A percentile compares a stretch with the other conserved stretches of the same genome.
Evolutionary conservation across 2,329 filamentous ascomycete species (phyloP).

Genomic region (Lasiodiplodia theobromae): DNA sequence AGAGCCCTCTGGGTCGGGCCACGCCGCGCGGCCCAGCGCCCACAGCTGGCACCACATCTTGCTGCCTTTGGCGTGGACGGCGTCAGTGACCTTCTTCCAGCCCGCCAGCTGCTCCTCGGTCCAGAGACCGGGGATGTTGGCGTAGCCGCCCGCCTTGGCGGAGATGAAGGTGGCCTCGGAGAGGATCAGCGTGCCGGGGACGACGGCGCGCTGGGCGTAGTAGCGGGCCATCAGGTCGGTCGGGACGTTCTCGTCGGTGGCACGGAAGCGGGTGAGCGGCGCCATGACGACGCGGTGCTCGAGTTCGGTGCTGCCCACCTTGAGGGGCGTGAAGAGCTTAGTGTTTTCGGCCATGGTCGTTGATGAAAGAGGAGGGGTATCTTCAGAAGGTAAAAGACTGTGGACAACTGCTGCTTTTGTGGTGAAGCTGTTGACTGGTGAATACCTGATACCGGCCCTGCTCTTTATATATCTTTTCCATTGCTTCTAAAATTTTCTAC

Average conservation of each 20-base stretch:
- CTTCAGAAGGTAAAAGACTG: too few relatives aligned
- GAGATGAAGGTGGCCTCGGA: constrained; percentile 47
- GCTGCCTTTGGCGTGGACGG: constrained; percentile 68
- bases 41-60: constrained; percentile 70
- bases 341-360: constrained; percentile 27
- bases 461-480: not conserved
- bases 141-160: constrained; percentile 38
- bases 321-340: constrained; percentile 39
- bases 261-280: constrained; percentile 49
- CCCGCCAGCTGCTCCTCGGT: constrained; percentile 59
- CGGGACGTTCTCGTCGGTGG: constrained; percentile 57
- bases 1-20: constrained; percentile 45
- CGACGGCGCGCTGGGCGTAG: constrained; percentile 41
- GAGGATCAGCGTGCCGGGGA: constrained; percentile 42
- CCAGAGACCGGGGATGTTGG: constrained; percentile 42
- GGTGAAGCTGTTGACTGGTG: not conserved
- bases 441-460: not conserved
- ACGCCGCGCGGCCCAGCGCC: constrained; percentile 64
- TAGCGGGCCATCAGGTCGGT: constrained; percentile 46
- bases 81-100: constrained; percentile 68
- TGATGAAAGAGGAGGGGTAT: not conserved
- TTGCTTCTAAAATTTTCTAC: not conserved
- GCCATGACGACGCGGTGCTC: constrained; percentile 40
- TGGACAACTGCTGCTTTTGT: not conserved
- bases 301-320: constrained; percentile 38